Base-by-base conservation (phyloP, 257 asterid genomes). In the Solanum rostratum region DNA sequence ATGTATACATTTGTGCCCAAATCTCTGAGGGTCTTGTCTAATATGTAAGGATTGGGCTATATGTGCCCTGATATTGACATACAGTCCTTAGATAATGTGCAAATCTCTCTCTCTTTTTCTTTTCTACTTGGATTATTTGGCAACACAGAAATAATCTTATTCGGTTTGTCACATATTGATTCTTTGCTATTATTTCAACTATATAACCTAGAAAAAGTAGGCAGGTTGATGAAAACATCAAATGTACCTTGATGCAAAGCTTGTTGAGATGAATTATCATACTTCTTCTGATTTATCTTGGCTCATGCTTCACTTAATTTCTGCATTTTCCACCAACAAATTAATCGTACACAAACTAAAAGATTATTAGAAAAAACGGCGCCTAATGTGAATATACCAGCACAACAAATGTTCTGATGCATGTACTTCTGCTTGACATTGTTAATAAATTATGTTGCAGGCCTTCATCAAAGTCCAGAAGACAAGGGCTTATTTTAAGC, bases 391-490 rank as follows among this genome's bases (percentile, higher is more conserved):
- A 7, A 7, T 73, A n/a, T 43, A 45, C 22, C 81, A 46, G 18
- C 81, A 74, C 81, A 7, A 7, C 16, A 1, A 39, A 1, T 16
- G 2, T 69, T 27, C 18, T 50, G 27, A 9, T 50, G 45, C 82
- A 27, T 16, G 37, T 27, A 13, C 59, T 45, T 49, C 10, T 49
- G 62, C 62, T 33, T 68, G 81, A 68, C 29, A 1, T 10, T 10
- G 54, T 49, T 13, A 49, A 27, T 33, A 15, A 30, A 68, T 46
- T 63, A 54, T 71, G 59, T 39, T 83, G 37, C 86, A 93, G 98
- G 97, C 65, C 6, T 94, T 93, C 82, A 91, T 92, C 85, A 93
- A 93, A 88, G 87, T 93, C 39, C 97, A 94, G 27, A 93, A 94
- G 90, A 37, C 94, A 5, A 91, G 81, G 81, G 93, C 96, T 9